Evolutionary conservation across 164 flowering plant species (phyloP), one percentile per base, ranked within the genome.

Genomic region (Pachysandra terminalis): DNA sequence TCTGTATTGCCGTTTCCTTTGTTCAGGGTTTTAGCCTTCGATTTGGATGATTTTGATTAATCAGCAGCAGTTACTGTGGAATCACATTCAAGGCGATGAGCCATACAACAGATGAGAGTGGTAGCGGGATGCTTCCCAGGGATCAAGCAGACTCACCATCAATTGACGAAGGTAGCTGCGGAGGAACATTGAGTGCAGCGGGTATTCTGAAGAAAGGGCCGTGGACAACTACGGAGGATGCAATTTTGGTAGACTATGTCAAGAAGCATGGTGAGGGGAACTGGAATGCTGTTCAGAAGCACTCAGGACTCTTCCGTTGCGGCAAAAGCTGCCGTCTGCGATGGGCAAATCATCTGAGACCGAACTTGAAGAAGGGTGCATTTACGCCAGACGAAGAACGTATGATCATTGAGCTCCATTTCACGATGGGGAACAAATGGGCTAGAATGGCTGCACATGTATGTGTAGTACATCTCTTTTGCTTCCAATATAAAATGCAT

Each of bases 361-460:
- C 97, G 41, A 87, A 91, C 75, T 75, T 91, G 83, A 91, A 84
- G 74, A 91, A 89, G 64, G 97, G 96, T 32, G 81, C 97, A 64
- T 89, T 91, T 73, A 89, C 90, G 19, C 61, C 77, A 22, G 93
- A 91, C 27, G 97, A 91, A 74, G 97, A 89, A 65, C 80, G 66
- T 22, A 63, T 77, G 17, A 91, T 91, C 53, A 78, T 87, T 72
- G 91, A 88, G 74, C 91, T 91, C 53, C 97, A 89, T 81, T 88
- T 91, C 68, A 83, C 82, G 75, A 81, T 89, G 87, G 97, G 97
- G 54, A 91, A 91, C 79, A 89, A 89, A 69, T 91, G 97, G 97
- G 97, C 97, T 27, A 83, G 90, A 23, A 91, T 91, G 96, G 97
- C 97, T 51, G 83, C 91, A 61, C 84, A 88, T 78, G 97, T 89